Evolutionary conservation across 1,284 basidiomycete species (phyloP), one percentile per base, ranked within the genome.

Genomic region (Ustilago tritici): DNA sequence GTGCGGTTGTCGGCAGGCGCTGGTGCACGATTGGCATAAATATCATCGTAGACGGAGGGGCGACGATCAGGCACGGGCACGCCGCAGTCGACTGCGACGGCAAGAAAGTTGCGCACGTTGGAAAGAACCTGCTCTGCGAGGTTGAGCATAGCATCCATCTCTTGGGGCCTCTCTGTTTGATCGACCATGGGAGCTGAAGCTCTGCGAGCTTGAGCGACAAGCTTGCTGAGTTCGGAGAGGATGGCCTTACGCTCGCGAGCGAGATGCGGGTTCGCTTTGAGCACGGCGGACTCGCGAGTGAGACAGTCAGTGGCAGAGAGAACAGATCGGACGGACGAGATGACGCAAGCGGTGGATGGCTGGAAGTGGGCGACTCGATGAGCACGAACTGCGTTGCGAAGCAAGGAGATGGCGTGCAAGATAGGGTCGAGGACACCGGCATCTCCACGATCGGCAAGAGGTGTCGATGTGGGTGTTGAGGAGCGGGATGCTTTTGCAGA

Each of bases 311-410:
- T 92, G 11, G 92, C 90, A 32, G 92, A 91, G 47, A 99, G 89
- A 17, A 96, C 92, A 31, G 92, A 91, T n/a, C 96, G 92, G 43
- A 99, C 94, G 61, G 94, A 94, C 4, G 94, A 95, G 80, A 99
- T 96, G 77, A 98, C 93, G 60, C 92, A 95, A 14, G 89, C 89
- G 2, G 89, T 89, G 2, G 88, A 87, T 0, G 89, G 89, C 61
- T 88, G 88, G 81, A 93, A 95, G 86, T 95, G 94, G 0, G 91
- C 87, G n/a, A 91, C 87, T 35, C 93, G 91, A 76, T 92, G 91
- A 34, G 91, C 89, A 28, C 91, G 89, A 19, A 95, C 94, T 1
- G 95, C 93, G 60, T 90, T 92, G 82, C 95, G 92, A 28, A 98
- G 89, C 28, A 98, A 88, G 5, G 93, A 92, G 47, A 98, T 89